phyloP scores from a whole-genome alignment of 2,329 filamentous ascomycete species.

The Colletotrichum sp. region DNA sequence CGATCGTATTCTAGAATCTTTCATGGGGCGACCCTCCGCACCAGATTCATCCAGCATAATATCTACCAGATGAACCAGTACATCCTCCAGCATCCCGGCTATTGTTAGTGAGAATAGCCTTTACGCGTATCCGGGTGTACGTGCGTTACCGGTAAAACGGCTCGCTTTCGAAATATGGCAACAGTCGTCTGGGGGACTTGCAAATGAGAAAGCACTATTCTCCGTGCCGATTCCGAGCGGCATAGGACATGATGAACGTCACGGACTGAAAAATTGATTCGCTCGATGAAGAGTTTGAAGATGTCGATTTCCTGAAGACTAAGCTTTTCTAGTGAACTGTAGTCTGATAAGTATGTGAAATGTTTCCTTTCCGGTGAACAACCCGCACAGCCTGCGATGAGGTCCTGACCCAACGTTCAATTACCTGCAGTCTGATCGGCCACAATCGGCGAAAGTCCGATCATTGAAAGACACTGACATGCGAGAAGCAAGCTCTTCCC shows the following conservation, averaged over 20 bases:
- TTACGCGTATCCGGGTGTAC: background rate
- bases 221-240: background rate
- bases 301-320: background rate
- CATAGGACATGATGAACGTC: background rate
- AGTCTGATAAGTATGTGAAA: background rate
- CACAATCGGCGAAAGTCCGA: background rate
- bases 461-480: background rate
- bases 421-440: background rate
- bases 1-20: background rate
- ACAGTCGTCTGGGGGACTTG: background rate
- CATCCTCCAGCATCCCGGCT: background rate
- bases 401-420: background rate
- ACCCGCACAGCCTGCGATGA: background rate
- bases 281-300: background rate
- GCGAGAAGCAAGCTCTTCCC: background rate
- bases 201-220: background rate
- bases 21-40: background rate
- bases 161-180: background rate
- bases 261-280: background rate
- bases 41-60: background rate
- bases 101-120: background rate
- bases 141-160: background rate
- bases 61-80: background rate
- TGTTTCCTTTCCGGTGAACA: background rate
- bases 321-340: background rate